Evolutionary conservation across 352 stramenopile genomes (phyloP).

Genomic region (Elongisporangium undulatum): DNA sequence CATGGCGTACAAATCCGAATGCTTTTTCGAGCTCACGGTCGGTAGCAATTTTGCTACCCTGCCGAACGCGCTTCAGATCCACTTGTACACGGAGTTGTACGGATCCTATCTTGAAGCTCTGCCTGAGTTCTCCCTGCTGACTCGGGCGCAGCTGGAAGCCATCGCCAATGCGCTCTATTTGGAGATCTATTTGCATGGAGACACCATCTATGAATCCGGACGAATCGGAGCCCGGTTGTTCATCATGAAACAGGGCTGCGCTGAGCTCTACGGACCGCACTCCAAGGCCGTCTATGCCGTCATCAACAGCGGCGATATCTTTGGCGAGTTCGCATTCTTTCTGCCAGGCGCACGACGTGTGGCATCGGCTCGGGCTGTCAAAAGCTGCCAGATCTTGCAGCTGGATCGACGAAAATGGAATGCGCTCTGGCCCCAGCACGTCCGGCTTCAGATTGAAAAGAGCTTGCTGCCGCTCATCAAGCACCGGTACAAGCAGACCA

Average conservation of each 20-base stretch:
- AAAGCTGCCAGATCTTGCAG: conserved; percentile 60
- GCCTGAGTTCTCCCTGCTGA: conserved; percentile 32
- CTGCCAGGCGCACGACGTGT: conserved; percentile 36
- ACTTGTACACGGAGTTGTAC: conserved; percentile 60
- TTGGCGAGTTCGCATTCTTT: conserved; percentile 68
- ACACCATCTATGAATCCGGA: conserved; percentile 53
- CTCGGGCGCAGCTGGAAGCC: conserved; percentile 38
- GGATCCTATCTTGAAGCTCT: conserved; percentile 20
- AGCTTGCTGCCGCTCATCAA: conserved; percentile 29
- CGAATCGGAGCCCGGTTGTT: conserved; percentile 34
- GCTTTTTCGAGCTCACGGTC: conserved; percentile 31
- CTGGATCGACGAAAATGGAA: conserved; percentile 48
- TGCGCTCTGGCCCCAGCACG: conserved; percentile 32
- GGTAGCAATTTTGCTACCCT: conserved; percentile 41
- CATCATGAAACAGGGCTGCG: conserved; percentile 43
- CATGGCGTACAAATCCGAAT: conserved; percentile 50
- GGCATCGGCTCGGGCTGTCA: conserved; percentile 37
- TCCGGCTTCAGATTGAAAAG: conserved; percentile 35
- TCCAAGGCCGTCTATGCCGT: conserved; percentile 35
- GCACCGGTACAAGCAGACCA: conserved; percentile 26
- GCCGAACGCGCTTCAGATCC: conserved; percentile 23
- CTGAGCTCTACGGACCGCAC: conserved; percentile 33
- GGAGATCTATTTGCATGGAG: conserved; percentile 60
- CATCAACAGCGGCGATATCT: conserved; percentile 25
- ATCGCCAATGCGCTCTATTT: conserved; percentile 41